Percentiles rank a stretch among this genome's conserved stretches.
phyloP scores from a whole-genome alignment of 2,329 filamentous ascomycete genomes.

The Eutypella sp. region DNA sequence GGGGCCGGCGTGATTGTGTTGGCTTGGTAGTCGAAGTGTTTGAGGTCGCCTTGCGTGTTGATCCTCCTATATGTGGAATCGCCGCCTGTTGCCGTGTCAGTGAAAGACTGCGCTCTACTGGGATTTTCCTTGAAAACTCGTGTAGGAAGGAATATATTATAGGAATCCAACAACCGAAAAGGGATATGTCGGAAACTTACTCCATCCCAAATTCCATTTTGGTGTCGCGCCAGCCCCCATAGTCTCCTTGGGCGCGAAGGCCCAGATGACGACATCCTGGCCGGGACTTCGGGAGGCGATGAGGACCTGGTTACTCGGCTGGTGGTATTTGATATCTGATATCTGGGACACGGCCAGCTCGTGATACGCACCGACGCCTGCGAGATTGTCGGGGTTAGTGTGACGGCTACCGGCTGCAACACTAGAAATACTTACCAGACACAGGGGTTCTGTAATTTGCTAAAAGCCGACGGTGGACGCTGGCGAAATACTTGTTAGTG shows the following conservation, averaged over 20 bases:
- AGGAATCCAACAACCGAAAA: neutral
- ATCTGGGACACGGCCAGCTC: conserved; percentile 36
- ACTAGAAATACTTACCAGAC: neutral
- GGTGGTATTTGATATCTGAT: conserved; percentile 44
- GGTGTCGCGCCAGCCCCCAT: conserved; percentile 23
- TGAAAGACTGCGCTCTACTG: too few relatives aligned
- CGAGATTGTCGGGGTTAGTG: neutral
- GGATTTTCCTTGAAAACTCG: too few relatives aligned
- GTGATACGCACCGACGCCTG: conserved; percentile 9
- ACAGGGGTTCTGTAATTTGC: conserved; percentile 11
- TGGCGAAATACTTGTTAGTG: too few relatives aligned
- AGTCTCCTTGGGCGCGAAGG: conserved; percentile 33
- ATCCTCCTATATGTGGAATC: conserved; percentile 3
- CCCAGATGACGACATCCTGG: conserved; percentile 28
- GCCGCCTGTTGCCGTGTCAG: too few relatives aligned
- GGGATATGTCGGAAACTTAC: conserved; percentile 5
- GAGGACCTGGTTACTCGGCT: conserved; percentile 36
- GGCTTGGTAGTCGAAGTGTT: conserved; percentile 32
- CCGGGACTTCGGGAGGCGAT: conserved; percentile 34
- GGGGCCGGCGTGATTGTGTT: conserved; percentile 34
- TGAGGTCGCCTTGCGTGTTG: conserved; percentile 8
- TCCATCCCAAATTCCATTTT: conserved; percentile 30
- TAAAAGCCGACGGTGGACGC: conserved; percentile 17
- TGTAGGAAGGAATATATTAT: neutral
- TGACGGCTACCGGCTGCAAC: neutral